Evolutionary conservation across 495 filamentous ascomycete species (phyloP).

Genomic region (Aspergillus taichungensis): DNA sequence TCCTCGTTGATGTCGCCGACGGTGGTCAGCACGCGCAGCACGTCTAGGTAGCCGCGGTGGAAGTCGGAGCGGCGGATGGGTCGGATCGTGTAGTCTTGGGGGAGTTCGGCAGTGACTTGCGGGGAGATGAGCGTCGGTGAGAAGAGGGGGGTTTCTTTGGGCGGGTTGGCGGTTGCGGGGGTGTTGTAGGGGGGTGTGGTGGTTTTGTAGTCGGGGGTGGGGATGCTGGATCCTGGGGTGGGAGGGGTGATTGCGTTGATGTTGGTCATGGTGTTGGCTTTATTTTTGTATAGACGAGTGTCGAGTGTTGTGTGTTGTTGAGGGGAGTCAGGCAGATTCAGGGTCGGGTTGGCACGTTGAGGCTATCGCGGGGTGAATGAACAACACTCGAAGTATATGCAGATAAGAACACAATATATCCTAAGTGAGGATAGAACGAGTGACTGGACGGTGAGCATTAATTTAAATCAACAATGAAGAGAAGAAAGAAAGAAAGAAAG

Average conservation of each 20-base stretch:
- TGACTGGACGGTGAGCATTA: background rate
- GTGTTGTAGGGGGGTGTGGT: slow-evolving; percentile 13
- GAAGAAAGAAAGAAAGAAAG: slow-evolving; percentile 3
- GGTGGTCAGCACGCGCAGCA: slow-evolving; percentile 81
- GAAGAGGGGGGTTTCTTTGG: slow-evolving; percentile 60
- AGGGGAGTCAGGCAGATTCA: too few species aligned
- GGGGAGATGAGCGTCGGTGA: slow-evolving; percentile 67
- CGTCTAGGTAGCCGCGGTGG: slow-evolving; percentile 68
- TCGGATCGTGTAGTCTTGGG: slow-evolving; percentile 73
- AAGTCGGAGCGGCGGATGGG: slow-evolving; percentile 74
- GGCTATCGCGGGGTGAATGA: too few species aligned
- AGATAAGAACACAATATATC: too few species aligned
- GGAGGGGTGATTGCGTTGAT: slow-evolving; percentile 12
- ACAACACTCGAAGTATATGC: too few species aligned
- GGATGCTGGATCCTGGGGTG: background rate
- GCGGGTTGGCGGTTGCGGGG: slow-evolving; percentile 40
- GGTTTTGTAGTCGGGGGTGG: slow-evolving; percentile 7
- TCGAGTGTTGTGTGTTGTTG: too few species aligned
- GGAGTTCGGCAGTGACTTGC: slow-evolving; percentile 58
- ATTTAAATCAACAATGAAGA: background rate
- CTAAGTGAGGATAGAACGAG: too few species aligned
- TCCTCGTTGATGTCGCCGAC: slow-evolving; percentile 80
- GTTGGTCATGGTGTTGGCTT: slow-evolving; percentile 1
- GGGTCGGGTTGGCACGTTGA: too few species aligned
- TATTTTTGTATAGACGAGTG: background rate